Evolutionary conservation across 805 yeast species (phyloP), one percentile per base, ranked within the genome.

Genomic region (Metschnikowia vanudenii): DNA sequence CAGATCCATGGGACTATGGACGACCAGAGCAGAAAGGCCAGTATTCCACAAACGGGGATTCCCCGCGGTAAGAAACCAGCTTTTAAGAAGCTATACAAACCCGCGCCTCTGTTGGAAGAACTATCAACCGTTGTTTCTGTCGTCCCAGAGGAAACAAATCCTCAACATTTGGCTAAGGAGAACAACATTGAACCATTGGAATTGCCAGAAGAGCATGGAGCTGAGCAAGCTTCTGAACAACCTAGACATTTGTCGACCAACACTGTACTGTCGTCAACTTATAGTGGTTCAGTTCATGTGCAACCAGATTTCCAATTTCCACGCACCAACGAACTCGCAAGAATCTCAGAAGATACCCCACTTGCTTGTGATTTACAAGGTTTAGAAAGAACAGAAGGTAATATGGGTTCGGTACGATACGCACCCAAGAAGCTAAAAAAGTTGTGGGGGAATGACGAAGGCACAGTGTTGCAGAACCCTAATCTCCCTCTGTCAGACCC

Each of bases 21-120:
- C 28, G 8, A 20, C 1, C 33, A 34, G 24, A 18, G 28, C 13
- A 39, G 49, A 10, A 41, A 33, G 2, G 39, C 43, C 20, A 49
- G 49, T 35, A 55, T 55, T 2, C 41, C 60, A 5, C 41, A 57
- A 38, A 52, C 62, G 2, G 50, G 48, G 16, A 59, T 62, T 24
- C 68, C 68, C 0, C 45, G 54, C 12, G 69, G 69, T 2, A 46
- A 53, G 14, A 56, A 57, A 45, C 53, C 53, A 20, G 54, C 54
- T 17, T 65, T 50, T 47, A 46, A 51, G 22, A 47, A 56, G 18
- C 35, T 61, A 16, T 63, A 57, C 42, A 56, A 47, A 19, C 68
- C 68, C 1, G 51, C 37, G 8, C 70, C 69, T 2, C 57, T 50
- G 18, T 53, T 64, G 29, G 22, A 39, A 9, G 53, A 52, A 28